Base-by-base conservation (phyloP, 1,139 yeast species). In the Taphrina pruni region DNA sequence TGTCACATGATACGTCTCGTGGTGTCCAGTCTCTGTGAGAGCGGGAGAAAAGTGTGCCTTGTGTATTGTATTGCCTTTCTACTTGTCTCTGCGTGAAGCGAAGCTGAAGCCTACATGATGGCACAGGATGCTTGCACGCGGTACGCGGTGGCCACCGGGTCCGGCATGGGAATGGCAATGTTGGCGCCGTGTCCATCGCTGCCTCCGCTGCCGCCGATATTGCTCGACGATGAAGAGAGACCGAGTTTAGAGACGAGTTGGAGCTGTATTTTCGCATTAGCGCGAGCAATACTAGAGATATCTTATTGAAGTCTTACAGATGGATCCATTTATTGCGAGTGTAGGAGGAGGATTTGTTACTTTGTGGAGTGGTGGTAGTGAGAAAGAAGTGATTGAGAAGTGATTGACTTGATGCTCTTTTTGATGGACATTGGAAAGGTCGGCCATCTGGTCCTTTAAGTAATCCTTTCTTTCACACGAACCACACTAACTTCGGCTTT, bases 161-260 rank as follows among this genome's bases (percentile, higher is more conserved):
- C 54, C 21, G 54, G 54, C 54, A 50, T 50, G 11, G 54, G 54
- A 26, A 50, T 50, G 36, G 54, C 54, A 50, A 50, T 50, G 54
- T 50, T 50, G 54, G 32, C 36, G 51, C 17, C 26, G 51, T 26
- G 32, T 26, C 32, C 32, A 4, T 26, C 4, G 32, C 32, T 17
- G 17, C 17, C 17, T 17, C 17, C 32, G 32, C 4, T 4, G 32
- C 4, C 2, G 32, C 32, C 32, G 32, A 26, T 26, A 26, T 26
- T 26, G 32, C 32, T 26, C 32, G 32, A 26, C 26, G 26, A 50
- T 32, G 36, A 11, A 2, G 48, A 45, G 20, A 45, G 48, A 2
- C 48, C 48, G 21, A 45, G 6, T 45, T 45, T 45, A 17, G 48
- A 14, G 48, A n/a, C 20, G 48, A 45, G 48, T 45, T 45, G 43